Evolutionary conservation across 495 filamentous ascomycete genomes (phyloP).

Genomic region (Neurospora sublineolata): DNA sequence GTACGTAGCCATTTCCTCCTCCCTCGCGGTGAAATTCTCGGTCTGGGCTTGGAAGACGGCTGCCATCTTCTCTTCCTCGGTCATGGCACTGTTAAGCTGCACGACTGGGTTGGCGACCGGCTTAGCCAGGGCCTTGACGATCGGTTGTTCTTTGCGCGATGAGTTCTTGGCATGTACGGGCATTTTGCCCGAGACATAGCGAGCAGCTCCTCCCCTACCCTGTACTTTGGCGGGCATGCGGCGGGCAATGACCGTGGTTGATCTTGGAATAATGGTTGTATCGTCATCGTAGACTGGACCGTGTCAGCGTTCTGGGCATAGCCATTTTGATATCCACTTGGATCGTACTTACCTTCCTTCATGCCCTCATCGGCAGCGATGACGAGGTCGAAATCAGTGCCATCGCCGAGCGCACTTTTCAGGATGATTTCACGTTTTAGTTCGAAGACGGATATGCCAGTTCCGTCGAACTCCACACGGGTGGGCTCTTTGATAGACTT

Average conservation of each 20-base stretch:
- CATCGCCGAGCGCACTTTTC: constrained; percentile 84
- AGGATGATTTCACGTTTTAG: constrained; percentile 96
- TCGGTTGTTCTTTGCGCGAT: constrained; percentile 50
- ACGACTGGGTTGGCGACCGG: constrained; percentile 43
- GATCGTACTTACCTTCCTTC: constrained; percentile 63
- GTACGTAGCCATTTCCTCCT: constrained; percentile 87
- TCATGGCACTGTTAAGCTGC: constrained; percentile 59
- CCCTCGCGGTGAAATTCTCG: constrained; percentile 76
- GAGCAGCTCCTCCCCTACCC: constrained; percentile 76
- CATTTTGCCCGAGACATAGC: constrained; percentile 97
- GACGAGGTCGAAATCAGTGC: constrained; percentile 89
- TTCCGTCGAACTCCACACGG: constrained; percentile 92
- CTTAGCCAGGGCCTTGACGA: constrained; percentile 41
- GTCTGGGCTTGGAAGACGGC: constrained; percentile 78
- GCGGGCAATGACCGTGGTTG: constrained; percentile 82
- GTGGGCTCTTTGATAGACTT: constrained; percentile 96
- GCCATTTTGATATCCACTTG: not conserved
- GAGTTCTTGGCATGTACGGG: constrained; percentile 76
- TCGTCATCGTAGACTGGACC: constrained; percentile 86
- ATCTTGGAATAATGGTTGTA: constrained; percentile 86
- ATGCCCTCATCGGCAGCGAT: constrained; percentile 78
- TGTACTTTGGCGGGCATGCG: constrained; percentile 71
- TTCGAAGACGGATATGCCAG: constrained; percentile 96
- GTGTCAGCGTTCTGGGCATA: not conserved
- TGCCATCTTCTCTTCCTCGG: constrained; percentile 82